phyloP scores from a whole-genome alignment of 345 rosid genomes.

The Populus davidiana region DNA sequence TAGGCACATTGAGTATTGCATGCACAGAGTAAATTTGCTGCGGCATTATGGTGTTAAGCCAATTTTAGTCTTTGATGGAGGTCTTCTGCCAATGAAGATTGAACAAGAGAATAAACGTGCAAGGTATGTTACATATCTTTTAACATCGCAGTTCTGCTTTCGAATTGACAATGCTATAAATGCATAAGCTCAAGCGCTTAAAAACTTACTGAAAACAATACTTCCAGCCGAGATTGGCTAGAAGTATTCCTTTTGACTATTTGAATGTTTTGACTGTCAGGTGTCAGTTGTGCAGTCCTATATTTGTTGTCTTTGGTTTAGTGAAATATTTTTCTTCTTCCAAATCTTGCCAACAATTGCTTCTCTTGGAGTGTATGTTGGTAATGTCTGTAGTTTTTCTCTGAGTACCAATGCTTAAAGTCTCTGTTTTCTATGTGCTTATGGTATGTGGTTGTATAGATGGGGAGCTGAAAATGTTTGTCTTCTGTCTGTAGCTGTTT shows the following conservation, averaged over 20 bases:
- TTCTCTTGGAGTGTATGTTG: not conserved
- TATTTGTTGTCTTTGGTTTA: not conserved
- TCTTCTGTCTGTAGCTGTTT: not conserved
- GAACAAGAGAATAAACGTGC: constrained; percentile 98
- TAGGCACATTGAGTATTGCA: constrained; percentile 92
- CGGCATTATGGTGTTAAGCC: constrained; percentile 86
- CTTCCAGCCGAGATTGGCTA: not conserved
- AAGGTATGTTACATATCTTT: constrained; percentile 45
- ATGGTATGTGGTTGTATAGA: not conserved
- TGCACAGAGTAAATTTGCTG: constrained; percentile 87
- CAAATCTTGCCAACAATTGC: not conserved
- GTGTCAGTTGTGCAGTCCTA: not conserved
- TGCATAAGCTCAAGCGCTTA: not conserved
- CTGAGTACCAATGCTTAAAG: not conserved
- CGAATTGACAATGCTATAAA: not conserved
- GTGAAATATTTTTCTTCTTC: not conserved
- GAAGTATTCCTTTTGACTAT: not conserved
- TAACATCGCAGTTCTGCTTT: not conserved
- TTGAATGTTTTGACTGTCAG: not conserved
- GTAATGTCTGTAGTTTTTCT: not conserved
- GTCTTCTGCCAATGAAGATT: constrained; percentile 83
- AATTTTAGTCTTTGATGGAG: constrained; percentile 89
- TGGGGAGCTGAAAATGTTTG: not conserved
- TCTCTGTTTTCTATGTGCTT: not conserved
- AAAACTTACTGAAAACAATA: not conserved